These are phyloP conservation scores for Lepidopterella palustris DNA, from an alignment of 495 filamentous ascomycete species.

Conservation along the genomic window DNA sequence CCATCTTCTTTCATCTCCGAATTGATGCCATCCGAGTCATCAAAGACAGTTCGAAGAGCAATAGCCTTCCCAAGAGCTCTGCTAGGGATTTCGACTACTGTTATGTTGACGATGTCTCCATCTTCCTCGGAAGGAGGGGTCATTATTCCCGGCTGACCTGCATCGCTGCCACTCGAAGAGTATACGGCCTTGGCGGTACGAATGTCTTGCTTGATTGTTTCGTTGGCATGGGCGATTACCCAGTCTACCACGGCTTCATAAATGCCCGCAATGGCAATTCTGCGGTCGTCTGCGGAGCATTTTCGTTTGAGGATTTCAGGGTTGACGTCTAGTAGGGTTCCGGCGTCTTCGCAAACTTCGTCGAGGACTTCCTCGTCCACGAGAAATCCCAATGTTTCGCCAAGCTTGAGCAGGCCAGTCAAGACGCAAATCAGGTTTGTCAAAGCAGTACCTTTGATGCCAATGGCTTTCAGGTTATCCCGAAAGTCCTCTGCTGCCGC, in stretches of 20 bases:
- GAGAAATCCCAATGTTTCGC: constrained; percentile 77
- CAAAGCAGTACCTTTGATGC: constrained; percentile 78
- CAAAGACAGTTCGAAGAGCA: constrained; percentile 81
- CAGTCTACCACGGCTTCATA: constrained; percentile 96
- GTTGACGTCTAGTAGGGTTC: constrained; percentile 76
- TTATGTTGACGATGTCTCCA: constrained; percentile 82
- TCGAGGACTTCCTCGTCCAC: constrained; percentile 83
- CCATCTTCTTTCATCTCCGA: constrained; percentile 96
- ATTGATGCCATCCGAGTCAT: constrained; percentile 87
- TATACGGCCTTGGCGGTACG: constrained; percentile 51
- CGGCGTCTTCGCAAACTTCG: constrained; percentile 83
- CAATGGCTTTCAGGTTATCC: constrained; percentile 72
- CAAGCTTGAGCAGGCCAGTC: constrained; percentile 82
- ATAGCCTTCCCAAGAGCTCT: constrained; percentile 76
- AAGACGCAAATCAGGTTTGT: constrained; percentile 76
- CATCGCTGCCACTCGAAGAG: constrained; percentile 56
- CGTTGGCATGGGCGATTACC: constrained; percentile 83
- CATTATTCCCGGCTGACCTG: constrained; percentile 43
- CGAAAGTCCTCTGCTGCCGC: constrained; percentile 92
- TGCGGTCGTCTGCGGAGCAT: constrained; percentile 75
- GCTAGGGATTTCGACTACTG: constrained; percentile 77
- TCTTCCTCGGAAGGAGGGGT: constrained; percentile 58
- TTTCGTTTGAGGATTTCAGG: constrained; percentile 74
- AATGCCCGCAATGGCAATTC: constrained; percentile 72
- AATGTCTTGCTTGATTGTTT: constrained; percentile 74